Percentiles rank a stretch among this genome's conserved stretches.
Evolutionary conservation across 2,329 filamentous ascomycete species (phyloP).

Genomic region (Cytospora schulzeri): DNA sequence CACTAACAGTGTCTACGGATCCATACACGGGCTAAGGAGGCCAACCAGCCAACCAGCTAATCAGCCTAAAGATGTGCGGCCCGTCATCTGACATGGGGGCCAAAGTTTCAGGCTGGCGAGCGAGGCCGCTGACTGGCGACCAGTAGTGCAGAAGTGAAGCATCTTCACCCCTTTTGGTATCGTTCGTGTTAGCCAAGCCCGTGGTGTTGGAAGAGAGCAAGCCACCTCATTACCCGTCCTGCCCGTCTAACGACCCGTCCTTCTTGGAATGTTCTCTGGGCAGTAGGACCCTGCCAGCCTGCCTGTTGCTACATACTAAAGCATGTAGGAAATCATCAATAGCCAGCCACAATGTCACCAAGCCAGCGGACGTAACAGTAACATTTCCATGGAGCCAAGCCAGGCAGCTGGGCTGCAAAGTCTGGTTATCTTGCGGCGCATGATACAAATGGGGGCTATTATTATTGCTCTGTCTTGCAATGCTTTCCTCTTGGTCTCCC

Average conservation of each 20-base stretch:
- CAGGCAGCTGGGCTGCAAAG: not conserved
- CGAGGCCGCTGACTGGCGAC: conserved; percentile 13
- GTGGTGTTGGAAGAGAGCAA: not conserved
- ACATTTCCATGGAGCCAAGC: not conserved
- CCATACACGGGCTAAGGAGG: not conserved
- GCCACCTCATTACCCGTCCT: not conserved
- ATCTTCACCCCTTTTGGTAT: not conserved
- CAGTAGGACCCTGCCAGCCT: not conserved
- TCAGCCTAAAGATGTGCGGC: not conserved
- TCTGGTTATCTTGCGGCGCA: not conserved
- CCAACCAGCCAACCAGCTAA: conserved; percentile 1
- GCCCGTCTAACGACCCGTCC: not conserved
- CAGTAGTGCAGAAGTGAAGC: not conserved
- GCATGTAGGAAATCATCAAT: not conserved
- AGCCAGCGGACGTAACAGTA: not conserved
- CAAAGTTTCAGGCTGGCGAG: conserved; percentile 20
- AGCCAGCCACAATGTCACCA: not conserved
- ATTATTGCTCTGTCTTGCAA: not conserved
- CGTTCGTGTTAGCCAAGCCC: not conserved
- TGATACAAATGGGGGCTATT: not conserved
- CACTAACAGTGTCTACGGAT: conserved; percentile 1
- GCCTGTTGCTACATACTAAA: not conserved
- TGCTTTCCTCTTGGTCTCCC: not conserved
- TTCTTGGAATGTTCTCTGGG: not conserved
- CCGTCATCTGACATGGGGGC: conserved; percentile 10